These are phyloP conservation scores for Ustilago trichophora DNA, from an alignment of 1,284 basidiomycete species.

Conservation along the genomic window DNA sequence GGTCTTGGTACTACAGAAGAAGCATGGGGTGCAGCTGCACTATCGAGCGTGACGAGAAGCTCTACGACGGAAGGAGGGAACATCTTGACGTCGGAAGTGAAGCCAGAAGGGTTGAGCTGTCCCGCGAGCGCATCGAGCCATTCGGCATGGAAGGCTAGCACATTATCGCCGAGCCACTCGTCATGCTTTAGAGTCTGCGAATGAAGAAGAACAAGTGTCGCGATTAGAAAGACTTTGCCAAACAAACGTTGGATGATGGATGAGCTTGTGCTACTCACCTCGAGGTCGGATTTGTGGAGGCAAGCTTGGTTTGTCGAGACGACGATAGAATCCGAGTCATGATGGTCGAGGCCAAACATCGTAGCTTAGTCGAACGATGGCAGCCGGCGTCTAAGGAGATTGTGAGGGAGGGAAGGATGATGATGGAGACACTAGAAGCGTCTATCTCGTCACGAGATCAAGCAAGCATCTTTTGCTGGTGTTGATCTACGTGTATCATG, in stretches of 20 bases:
- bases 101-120: constrained; percentile 1
- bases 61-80: constrained; percentile 40
- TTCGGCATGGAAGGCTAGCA: constrained; percentile 42
- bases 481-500: too few relatives aligned
- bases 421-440: background rate
- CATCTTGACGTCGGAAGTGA: constrained; percentile 21
- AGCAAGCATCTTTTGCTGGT: too few relatives aligned
- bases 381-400: background rate
- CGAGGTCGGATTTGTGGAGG: constrained; percentile 32
- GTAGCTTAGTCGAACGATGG: background rate
- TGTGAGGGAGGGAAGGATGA: background rate
- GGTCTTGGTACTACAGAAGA: constrained; percentile 25
- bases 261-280: constrained; percentile 6
- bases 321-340: constrained; percentile 20
- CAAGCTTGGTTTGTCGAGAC: constrained; percentile 33
- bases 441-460: too few relatives aligned
- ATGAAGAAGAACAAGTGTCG: background rate
- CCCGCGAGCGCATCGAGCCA: constrained; percentile 29
- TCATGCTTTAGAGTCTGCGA: constrained; percentile 26
- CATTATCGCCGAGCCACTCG: constrained; percentile 46
- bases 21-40: constrained; percentile 7
- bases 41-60: constrained; percentile 27
- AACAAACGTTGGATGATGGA: too few relatives aligned
- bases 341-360: background rate
- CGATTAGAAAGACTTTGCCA: too few relatives aligned